phyloP scores from a whole-genome alignment of 345 rosid species.

The Mallotus nudiflorus region DNA sequence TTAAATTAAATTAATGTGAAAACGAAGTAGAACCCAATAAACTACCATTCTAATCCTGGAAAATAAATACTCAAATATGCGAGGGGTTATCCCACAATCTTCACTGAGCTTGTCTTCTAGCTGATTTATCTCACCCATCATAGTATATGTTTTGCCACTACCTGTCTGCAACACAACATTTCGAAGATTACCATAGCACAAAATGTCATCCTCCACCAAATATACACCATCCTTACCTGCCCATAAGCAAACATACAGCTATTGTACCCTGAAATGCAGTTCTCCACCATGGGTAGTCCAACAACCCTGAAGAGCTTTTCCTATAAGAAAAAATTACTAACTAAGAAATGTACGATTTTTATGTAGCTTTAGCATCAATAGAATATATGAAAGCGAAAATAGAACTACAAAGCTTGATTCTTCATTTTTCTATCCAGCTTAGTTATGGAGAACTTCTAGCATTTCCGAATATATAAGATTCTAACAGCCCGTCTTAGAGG shows the following conservation, averaged over 20 bases:
- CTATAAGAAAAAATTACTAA: conserved; percentile 34
- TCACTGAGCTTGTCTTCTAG: conserved; percentile 50
- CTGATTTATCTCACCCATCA: conserved; percentile 83
- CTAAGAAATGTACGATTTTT: not conserved
- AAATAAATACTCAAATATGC: conserved; percentile 78
- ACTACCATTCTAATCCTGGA: conserved; percentile 66
- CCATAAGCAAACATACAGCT: conserved; percentile 97
- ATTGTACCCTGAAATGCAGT: conserved; percentile 91
- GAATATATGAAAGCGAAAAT: not conserved
- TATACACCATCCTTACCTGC: conserved; percentile 50
- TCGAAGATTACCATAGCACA: not conserved
- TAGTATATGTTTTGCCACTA: conserved; percentile 95
- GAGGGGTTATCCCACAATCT: conserved; percentile 87
- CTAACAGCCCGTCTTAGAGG: too few species aligned
- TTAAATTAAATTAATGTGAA: not conserved
- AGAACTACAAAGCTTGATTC: not conserved
- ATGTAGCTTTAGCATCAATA: not conserved
- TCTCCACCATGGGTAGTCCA: conserved; percentile 95
- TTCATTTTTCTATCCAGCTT: not conserved
- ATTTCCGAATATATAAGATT: too few species aligned
- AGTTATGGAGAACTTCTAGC: not conserved
- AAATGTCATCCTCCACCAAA: not conserved
- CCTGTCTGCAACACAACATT: conserved; percentile 70
- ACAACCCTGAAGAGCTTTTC: conserved; percentile 72
- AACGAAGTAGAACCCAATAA: not conserved